Evolutionary conservation across 768 basidiomycete species (phyloP), one percentile per base, ranked within the genome.

Genomic region (Chiua virens): DNA sequence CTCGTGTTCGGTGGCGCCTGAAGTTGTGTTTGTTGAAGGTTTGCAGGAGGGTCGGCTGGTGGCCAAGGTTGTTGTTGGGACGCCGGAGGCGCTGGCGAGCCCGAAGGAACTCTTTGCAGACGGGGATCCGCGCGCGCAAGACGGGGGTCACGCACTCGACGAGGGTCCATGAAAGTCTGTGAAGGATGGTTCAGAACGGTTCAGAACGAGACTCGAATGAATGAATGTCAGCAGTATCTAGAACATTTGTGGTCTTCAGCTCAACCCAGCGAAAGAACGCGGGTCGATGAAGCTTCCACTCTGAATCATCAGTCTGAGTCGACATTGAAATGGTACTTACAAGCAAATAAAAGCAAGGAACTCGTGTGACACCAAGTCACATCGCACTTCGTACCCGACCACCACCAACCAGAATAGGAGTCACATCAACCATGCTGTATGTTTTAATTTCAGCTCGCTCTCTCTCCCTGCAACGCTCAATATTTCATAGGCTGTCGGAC

Each of bases 221-320:
- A 13, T 25, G 2, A 74, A 73, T 34, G 71, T 92, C 90, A 93
- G 89, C 82, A 93, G 90, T 93, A 93, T 92, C 90, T 84, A 78
- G 89, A 90, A 89, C 88, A 79, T 82, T 74, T 75, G 62, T 65
- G 73, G 88, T 92, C 90, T 80, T 76, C 89, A 79, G 65, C 55
- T 79, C 79, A 73, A 87, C 85, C 87, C 86, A 71, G 68, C 75
- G 55, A 57, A 54, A 47, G 15, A 61, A 67, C 58, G 69, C 71
- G 77, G 87, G 81, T 91, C 78, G 74, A 80, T 87, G 68, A 72
- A 86, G 90, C 74, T 84, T 89, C 90, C 90, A 92, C 90, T 92
- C 90, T 88, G 85, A 87, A 81, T 92, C 88, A 92, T 92, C 90
- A 68, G 67, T 59, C 20, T 32, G 32, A 53, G 36, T 2, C 35